phyloP scores from a whole-genome alignment of 1,139 yeast species.

The Yamadazyma siamensis region DNA sequence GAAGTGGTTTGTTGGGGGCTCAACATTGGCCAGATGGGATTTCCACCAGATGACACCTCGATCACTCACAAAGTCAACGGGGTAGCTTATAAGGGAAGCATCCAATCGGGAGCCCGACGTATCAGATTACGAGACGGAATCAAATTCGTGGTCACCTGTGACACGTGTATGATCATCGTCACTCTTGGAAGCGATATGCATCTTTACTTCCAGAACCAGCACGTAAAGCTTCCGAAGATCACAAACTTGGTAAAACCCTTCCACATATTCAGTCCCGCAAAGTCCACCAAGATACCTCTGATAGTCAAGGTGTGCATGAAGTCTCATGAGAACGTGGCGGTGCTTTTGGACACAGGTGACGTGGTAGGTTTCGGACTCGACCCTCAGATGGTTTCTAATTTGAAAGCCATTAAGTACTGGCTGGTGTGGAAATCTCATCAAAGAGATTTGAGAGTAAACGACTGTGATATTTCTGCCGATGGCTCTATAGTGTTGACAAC shows the following conservation, averaged over 20 bases:
- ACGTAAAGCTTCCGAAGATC: slow-evolving; percentile 45
- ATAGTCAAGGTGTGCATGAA: slow-evolving; percentile 34
- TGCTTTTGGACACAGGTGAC: slow-evolving; percentile 54
- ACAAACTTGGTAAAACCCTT: slow-evolving; percentile 42
- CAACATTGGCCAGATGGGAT: slow-evolving; percentile 85
- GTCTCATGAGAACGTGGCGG: slow-evolving; percentile 32
- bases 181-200: slow-evolving; percentile 60
- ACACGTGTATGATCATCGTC: slow-evolving; percentile 66
- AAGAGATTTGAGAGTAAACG: slow-evolving; percentile 47
- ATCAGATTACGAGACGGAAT: slow-evolving; percentile 49
- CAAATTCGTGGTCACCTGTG: slow-evolving; percentile 62
- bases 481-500: slow-evolving; percentile 72
- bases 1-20: slow-evolving; percentile 74
- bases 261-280: slow-evolving; percentile 52
- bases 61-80: slow-evolving; percentile 26
- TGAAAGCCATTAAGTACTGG: slow-evolving; percentile 32
- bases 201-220: slow-evolving; percentile 57
- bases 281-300: slow-evolving; percentile 37
- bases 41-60: slow-evolving; percentile 17
- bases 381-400: slow-evolving; percentile 10
- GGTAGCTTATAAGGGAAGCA: slow-evolving; percentile 29
- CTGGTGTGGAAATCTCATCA: slow-evolving; percentile 55
- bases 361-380: slow-evolving; percentile 23
- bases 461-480: slow-evolving; percentile 65
- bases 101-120: slow-evolving; percentile 41